Base-by-base conservation (phyloP, 345 rosid genomes). In the Gossypium rotundifolium region DNA sequence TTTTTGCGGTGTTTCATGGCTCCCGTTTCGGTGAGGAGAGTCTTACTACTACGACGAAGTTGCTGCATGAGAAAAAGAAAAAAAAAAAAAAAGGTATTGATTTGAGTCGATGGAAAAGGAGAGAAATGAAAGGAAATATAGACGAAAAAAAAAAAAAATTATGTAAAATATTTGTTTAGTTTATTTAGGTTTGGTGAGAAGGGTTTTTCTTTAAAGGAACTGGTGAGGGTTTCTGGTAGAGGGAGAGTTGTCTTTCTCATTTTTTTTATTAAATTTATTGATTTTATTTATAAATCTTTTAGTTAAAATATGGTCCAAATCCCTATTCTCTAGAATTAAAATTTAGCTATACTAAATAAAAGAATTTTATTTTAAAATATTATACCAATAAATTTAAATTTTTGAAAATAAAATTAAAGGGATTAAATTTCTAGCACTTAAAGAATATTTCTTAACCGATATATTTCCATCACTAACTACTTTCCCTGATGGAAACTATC, bases 1-100 rank as follows among this genome's bases (percentile, higher is more conserved):
- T 51, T 87, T 57, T 86, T 89, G 38, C 85, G 85, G 72, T 85
- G 89, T 81, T 91, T 89, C 98, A 93, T 93, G 12, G 74, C 72
- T n/a, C 75, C 72, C 11, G 85, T 68, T 40, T 86, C 88, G 7
- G 81, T 62, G 12, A 83, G 45, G 69, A 86, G 81, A 10, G 69
- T 44, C 78, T 81, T 85, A 51, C 18, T 22, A 22, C 85, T 10
- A 29, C 86, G 82, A 70, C 86, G 81, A 20, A 67, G 65, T 9
- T 83, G 83, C 79, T 83, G 88, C 93, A 87, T 87, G 74, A 81
- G 52, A 65, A 71, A 27, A 73, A 27, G 62, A 40, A 51, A 17
- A 48, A 9, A 51, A 17, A 48, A 9, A 1, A 33, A 33, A 33
- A 33, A 33, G 40, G 40, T 5, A 33, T 22, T 44, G 64, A 53